phyloP scores from a whole-genome alignment of 1,284 basidiomycete species.

The Anthracocystis setariae region DNA sequence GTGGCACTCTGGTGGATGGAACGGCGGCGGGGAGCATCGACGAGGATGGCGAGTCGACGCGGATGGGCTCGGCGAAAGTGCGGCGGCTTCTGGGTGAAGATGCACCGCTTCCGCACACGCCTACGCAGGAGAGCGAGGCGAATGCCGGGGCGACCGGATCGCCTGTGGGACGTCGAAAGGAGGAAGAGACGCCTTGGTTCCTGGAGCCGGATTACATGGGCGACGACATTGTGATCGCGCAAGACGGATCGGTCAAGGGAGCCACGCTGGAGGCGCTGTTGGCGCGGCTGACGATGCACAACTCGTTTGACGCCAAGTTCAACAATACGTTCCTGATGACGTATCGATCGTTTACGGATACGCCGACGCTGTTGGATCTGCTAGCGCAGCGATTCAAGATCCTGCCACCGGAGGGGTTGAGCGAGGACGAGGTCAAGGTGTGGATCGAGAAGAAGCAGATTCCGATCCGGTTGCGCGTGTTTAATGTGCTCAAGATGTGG shows the following conservation, averaged over 20 bases:
- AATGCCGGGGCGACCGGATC: slow-evolving; percentile 22
- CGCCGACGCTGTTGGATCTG: slow-evolving; percentile 85
- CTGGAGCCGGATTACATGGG: slow-evolving; percentile 81
- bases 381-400: slow-evolving; percentile 86
- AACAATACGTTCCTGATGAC: slow-evolving; percentile 95
- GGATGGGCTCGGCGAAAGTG: slow-evolving; percentile 34
- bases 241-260: slow-evolving; percentile 77
- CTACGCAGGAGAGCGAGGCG: slow-evolving; percentile 44
- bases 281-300: slow-evolving; percentile 87
- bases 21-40: slow-evolving; percentile 25
- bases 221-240: slow-evolving; percentile 83
- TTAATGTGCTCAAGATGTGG: slow-evolving; percentile 70
- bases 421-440: slow-evolving; percentile 75
- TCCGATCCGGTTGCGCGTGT: slow-evolving; percentile 75
- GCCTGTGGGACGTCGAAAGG: slow-evolving; percentile 25
- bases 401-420: slow-evolving; percentile 78
- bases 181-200: slow-evolving; percentile 76
- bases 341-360: slow-evolving; percentile 91
- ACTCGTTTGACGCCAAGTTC: slow-evolving; percentile 76
- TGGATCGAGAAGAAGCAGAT: slow-evolving; percentile 91
- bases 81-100: slow-evolving; percentile 82
- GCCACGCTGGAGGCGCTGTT: slow-evolving; percentile 87
- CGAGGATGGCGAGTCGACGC: slow-evolving; percentile 37
- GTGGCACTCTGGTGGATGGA: slow-evolving; percentile 44
- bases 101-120: slow-evolving; percentile 41